Evolutionary conservation across 163 green algal species (phyloP), one percentile per base, ranked within the genome.

Genomic region (Coccomyxa subellipsoidea): DNA sequence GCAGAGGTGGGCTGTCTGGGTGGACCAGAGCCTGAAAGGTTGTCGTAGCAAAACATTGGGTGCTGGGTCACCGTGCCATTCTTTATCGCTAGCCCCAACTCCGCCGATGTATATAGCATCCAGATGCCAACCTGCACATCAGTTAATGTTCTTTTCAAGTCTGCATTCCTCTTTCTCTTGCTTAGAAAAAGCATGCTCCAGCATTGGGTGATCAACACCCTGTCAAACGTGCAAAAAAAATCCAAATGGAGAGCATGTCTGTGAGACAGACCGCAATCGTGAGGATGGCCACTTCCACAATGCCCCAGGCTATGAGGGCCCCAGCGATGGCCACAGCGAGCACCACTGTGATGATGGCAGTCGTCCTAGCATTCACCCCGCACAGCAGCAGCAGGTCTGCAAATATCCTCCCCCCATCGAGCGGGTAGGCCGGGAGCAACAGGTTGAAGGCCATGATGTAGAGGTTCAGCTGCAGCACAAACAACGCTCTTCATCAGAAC

Each of bases 361-460:
- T 76, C 2, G 38, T 70, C 5, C 73, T 40, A 25, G 72, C 10
- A 0, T 21, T 4, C 18, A 90, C 72, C 5, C 87, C 83, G 7
- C 54, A 80, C 69, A 86, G 37, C 77, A 92, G 83, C 73, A 94
- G 59, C 0, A 70, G 27, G 70, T 88, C 84, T 6, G 84, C 86
- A 18, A 94, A 82, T 38, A 94, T 90, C 15, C 90, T 82, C n/a
- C 90, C 90, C 21, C 90, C 91, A 83, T 94, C 91, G 59, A 95
- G 87, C 7, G 91, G 91, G 83, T 93, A 94, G 2, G 89, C 90
- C 2, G 91, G 91, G 12, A 93, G 80, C 35, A 90, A 79, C 9
- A 94, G 83, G 79, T 94, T 94, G 88, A 95, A 95, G n/a, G 72
- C 39, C 21, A 91, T 87, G 36, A 95, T 83, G 0, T 27, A 77